phyloP scores from a whole-genome alignment of 1,139 yeast genomes.

The Sugiyamaella neomexicana region DNA sequence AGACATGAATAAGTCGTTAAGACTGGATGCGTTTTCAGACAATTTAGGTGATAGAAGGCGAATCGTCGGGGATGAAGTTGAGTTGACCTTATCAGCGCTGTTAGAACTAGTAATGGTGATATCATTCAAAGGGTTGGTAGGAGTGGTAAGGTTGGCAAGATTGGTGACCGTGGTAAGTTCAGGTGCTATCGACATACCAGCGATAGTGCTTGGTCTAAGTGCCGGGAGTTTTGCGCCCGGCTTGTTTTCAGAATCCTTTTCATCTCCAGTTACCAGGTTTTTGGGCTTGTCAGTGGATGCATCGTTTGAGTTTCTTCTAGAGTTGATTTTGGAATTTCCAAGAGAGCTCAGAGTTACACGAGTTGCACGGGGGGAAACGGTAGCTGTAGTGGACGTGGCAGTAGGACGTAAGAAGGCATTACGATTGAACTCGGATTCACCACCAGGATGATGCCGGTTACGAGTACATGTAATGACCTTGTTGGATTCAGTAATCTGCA shows the following conservation, averaged over 20 bases:
- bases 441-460: background rate
- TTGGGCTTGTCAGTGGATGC: background rate
- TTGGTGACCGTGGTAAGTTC: background rate
- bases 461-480: background rate
- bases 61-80: background rate
- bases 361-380: background rate
- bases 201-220: too few relatives aligned
- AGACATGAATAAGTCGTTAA: background rate
- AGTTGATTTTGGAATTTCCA: constrained; percentile 2
- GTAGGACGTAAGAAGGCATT: background rate
- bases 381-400: background rate
- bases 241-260: background rate
- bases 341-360: constrained; percentile 4
- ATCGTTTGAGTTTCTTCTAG: constrained; percentile 11
- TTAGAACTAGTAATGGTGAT: background rate
- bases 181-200: too few relatives aligned
- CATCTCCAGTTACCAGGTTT: background rate
- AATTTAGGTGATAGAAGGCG: background rate
- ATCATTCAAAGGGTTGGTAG: background rate
- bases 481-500: background rate
- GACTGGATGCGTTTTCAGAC: background rate
- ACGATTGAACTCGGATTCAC: background rate
- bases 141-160: background rate
- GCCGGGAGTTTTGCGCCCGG: background rate
- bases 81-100: background rate